Percentiles rank a stretch among this genome's conserved stretches.
These are phyloP conservation scores for Parsonsia alboflavescens DNA, from an alignment of 257 asterid genomes.

Conservation along the genomic window DNA sequence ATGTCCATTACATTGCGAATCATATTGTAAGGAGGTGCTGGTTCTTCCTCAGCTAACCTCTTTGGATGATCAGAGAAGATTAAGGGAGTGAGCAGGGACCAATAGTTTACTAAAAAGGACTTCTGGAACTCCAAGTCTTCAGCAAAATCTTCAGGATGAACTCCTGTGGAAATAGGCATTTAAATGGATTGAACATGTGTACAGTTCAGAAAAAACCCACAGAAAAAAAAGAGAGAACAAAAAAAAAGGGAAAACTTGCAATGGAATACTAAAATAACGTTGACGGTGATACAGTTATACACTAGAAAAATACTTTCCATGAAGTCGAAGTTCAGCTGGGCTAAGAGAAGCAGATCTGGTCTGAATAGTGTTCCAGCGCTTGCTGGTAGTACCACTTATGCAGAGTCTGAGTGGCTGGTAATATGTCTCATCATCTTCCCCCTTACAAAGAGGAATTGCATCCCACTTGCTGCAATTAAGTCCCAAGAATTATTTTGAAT, in stretches of 20 bases:
- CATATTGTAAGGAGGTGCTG: conserved; percentile 88
- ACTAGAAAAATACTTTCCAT: conserved; percentile 45
- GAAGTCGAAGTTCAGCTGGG: conserved; percentile 53
- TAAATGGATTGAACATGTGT: conserved; percentile 9
- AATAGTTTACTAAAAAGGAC: conserved; percentile 68
- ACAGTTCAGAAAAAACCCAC: background rate
- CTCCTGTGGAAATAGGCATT: conserved; percentile 35
- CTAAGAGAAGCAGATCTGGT: conserved; percentile 46
- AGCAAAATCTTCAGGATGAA: conserved; percentile 60
- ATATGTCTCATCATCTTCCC: conserved; percentile 66
- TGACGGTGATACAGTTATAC: background rate
- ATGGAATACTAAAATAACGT: background rate
- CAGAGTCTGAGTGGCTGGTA: conserved; percentile 69
- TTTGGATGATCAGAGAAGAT: conserved; percentile 98
- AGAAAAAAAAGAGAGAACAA: background rate
- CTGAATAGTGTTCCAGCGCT: conserved; percentile 75
- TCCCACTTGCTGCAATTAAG: conserved; percentile 37
- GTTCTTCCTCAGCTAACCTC: conserved; percentile 96
- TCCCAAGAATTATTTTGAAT: conserved; percentile 1
- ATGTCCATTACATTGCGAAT: conserved; percentile 94
- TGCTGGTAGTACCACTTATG: conserved; percentile 62
- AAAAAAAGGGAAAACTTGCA: background rate
- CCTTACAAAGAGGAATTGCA: conserved; percentile 61
- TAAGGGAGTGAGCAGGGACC: conserved; percentile 95
- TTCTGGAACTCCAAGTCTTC: conserved; percentile 75